These are phyloP conservation scores for Neurospora sp. DNA, from an alignment of 495 filamentous ascomycete species.

Conservation along the genomic window DNA sequence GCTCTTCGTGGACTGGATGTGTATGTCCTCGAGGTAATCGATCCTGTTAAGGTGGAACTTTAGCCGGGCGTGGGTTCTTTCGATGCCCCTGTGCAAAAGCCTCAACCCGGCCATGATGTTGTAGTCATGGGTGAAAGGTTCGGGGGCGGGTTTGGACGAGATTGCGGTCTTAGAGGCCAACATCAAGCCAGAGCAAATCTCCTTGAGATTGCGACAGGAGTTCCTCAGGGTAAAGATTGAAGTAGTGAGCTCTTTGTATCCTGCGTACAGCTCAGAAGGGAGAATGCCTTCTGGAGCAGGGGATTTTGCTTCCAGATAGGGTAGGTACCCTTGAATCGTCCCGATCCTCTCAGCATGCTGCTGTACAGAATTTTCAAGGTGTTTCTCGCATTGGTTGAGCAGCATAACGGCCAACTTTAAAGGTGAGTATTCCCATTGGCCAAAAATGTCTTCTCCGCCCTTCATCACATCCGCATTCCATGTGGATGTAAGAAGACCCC, in stretches of 20 bases:
- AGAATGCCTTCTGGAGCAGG: fast-evolving
- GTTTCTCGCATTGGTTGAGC: not conserved
- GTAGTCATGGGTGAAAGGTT: too few relatives aligned
- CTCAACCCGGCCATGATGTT: not conserved
- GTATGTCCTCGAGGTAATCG: not conserved
- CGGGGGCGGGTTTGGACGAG: not conserved
- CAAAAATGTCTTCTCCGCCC: not conserved
- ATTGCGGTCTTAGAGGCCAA: not conserved
- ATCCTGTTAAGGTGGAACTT: not conserved
- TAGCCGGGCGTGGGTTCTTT: not conserved
- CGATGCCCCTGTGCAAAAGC: not conserved
- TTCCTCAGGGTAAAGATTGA: not conserved
- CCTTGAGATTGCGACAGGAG: not conserved
- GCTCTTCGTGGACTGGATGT: not conserved
- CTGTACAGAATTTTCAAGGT: not conserved
- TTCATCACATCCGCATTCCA: not conserved
- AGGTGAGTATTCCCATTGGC: not conserved
- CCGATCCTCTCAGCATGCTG: not conserved
- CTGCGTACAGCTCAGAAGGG: not conserved
- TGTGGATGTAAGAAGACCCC: not conserved
- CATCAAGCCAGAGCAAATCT: not conserved
- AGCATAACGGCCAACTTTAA: not conserved
- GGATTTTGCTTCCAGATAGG: not conserved
- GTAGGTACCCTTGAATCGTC: not conserved
- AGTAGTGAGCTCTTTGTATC: not conserved